Base-by-base conservation (phyloP, 2,329 filamentous ascomycete species). In the Colletotrichum liaoningense region DNA sequence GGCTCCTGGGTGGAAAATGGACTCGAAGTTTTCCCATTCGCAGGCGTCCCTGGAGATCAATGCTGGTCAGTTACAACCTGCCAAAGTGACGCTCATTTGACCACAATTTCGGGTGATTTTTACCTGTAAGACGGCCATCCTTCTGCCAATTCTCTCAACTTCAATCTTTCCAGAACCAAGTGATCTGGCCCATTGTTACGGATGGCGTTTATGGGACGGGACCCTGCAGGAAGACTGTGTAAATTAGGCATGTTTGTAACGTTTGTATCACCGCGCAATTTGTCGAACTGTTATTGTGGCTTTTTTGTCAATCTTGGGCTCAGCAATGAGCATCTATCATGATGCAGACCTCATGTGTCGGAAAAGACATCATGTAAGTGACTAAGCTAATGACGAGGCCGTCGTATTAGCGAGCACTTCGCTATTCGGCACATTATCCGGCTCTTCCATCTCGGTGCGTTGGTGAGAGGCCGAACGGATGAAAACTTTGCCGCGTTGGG, bases 401-500 rank as follows among this genome's bases (percentile, higher is more conserved):
- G 19, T 42, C 22, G 6, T 33, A 6, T 33, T 30, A n/a, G 19
- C 3, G 19, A 55, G 1, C 22, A 9, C 46, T 54, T 52, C 30
- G 62, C 62, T 26, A n/a, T 35, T 64, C 30, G 49, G 46, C 26
- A 19, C 26, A 12, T 49, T 7, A 26, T 9, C 7, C 42, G 42
- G 42, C 42, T 49, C 38, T 19, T 42, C 38, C 38, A 22, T n/a
- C 19, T 49, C 42, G 42, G 42, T 19, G 42, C 42, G 3, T 5
- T 28, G 6, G 19, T 26, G 26, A 28, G 3, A 38, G 8, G 59
- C 38, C 49, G 59, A 14, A 38, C 30, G 62, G 62, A 64, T 64
- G 49, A 64, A 64, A 24, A 35, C 62, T 64, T 64, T 64, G 62
- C 62, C 62, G 62, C n/a, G 7, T 19, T 14, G 3, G 30, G 30